Conservation (phyloP, 1,284 basidiomycete species). For the Microbotryum saponariae region DNA sequence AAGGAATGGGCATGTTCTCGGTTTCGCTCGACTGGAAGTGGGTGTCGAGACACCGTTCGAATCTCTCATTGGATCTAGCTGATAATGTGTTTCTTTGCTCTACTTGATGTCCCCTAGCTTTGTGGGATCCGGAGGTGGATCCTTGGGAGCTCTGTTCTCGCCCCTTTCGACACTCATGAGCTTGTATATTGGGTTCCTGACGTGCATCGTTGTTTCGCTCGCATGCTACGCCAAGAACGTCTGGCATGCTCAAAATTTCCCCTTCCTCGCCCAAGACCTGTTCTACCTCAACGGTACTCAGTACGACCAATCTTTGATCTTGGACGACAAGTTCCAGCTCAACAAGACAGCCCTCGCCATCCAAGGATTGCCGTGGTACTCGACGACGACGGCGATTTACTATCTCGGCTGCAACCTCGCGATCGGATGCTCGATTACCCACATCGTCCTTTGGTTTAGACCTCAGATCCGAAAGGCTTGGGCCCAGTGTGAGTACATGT, state of each 20-base stretch:
- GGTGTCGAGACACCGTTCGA: no score
- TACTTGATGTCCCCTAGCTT: background rate
- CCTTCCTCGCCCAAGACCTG: constrained; percentile 55
- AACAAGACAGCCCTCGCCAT: constrained; percentile 51
- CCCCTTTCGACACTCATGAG: constrained; percentile 20
- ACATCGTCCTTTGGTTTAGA: constrained; percentile 54
- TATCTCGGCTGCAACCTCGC: constrained; percentile 32
- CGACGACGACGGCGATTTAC: constrained; percentile 19
- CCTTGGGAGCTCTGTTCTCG: constrained; percentile 26
- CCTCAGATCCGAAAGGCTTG: constrained; percentile 47
- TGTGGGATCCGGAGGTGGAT: constrained; percentile 28
- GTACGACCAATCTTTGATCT: constrained; percentile 61
- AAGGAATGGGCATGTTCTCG: constrained; percentile 54
- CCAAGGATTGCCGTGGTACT: constrained; percentile 27
- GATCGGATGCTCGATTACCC: constrained; percentile 44
- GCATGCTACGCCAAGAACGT: constrained; percentile 53
- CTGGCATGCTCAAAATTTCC: constrained; percentile 53
- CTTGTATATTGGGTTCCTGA: constrained; percentile 9
- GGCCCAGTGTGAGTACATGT: constrained; percentile 12
- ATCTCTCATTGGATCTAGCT: no score
- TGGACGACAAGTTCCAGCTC: constrained; percentile 78
- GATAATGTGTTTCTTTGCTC: no score
- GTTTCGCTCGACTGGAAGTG: constrained; percentile 47
- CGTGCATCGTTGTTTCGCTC: constrained; percentile 48
- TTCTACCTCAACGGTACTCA: constrained; percentile 53